Base-by-base conservation (phyloP, 306 rosid genomes). In the Citrullus colocynthis region DNA sequence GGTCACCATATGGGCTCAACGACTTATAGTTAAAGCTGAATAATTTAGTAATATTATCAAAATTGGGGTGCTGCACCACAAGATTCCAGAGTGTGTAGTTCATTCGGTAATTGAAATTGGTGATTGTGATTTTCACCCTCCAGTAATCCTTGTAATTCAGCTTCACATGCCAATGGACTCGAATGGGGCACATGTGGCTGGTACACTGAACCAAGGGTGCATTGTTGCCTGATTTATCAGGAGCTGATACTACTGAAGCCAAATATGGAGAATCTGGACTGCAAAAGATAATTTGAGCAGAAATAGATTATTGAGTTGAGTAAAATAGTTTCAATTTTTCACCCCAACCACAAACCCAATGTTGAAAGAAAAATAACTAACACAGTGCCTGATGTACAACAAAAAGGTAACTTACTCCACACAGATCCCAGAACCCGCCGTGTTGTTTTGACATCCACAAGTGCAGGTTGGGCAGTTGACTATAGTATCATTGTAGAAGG, bases 161-260 rank as follows among this genome's bases (percentile, higher is more conserved):
- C 85, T 95, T 95, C 81, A 95, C 97, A n/a, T 95, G 98, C 98
- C 98, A 95, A 87, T 95, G 98, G 85, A 95, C 83, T 83, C 97
- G 88, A 80, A 95, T 80, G 6, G 98, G 98, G 82, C 98, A 95
- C 98, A 92, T 95, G 78, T 95, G 98, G 80, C 97, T 90, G 63
- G 97, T 92, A 66, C 97, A 95, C 81, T 84, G 98, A 67, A 95
- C 91, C 62, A 95, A 79, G 80, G 98, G 98, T 14, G 95, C 65
- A 60, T 80, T 84, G 65, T 66, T 85, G 52, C 41, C 61, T 34
- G 84, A 55, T 82, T 92, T 90, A 39, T 90, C 86, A 7, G 88
- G 75, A 85, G 87, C 45, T 20, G 95, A 76, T 54, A 90, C 89
- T 64, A 89, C 97, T 63, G 97, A 86, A 71, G 96, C 85, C 82